Evolutionary conservation across 2,329 filamentous ascomycete species (phyloP), one percentile per base, ranked within the genome.

Genomic region (Aspergillus amoenus): DNA sequence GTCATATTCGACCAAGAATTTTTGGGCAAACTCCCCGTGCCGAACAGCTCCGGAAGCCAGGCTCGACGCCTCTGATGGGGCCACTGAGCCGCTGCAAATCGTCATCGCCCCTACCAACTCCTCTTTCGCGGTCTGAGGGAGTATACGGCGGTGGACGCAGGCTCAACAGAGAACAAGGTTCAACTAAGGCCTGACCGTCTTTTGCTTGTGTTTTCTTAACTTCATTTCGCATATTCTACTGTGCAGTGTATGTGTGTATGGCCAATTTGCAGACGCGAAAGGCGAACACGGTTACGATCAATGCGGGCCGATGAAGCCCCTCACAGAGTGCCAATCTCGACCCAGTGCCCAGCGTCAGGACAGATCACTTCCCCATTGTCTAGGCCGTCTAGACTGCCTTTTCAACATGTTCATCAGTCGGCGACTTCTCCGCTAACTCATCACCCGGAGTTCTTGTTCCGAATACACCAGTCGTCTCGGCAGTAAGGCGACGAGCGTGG

Each of bases 391-490:
- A 60, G 15, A 62, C 61, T 17, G 59, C 61, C 34, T 49, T 57
- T 46, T 64, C 62, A 42, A 63, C 50, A 24, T 64, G 58, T 32
- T 63, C 62, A n/a, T 62, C 56, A 13, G 50, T 49, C 11, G 27
- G 47, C 52, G 39, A 27, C 43, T 61, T 57, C 42, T 56, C 58
- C 21, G 15, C 11, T 6, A 41, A 17, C 12, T 40, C 46, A 13
- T 56, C 41, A 24, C 37, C 45, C 8, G 40, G 41, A 4, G 34
- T 46, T 15, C 34, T 57, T 15, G 40, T 48, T n/a, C 52, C 52
- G 27, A 57, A 8, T 12, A 48, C 39, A 13, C 46, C 52, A 21
- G 42, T 21, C 27, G 30, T 9, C 1, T 44, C 40, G 30, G 59
- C 54, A 3, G 57, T 50, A 43, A 61, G 32, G 11, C 56, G 54